Evolutionary conservation across 2,329 filamentous ascomycete genomes (phyloP).

Genomic region (Aspergillus sp.): DNA sequence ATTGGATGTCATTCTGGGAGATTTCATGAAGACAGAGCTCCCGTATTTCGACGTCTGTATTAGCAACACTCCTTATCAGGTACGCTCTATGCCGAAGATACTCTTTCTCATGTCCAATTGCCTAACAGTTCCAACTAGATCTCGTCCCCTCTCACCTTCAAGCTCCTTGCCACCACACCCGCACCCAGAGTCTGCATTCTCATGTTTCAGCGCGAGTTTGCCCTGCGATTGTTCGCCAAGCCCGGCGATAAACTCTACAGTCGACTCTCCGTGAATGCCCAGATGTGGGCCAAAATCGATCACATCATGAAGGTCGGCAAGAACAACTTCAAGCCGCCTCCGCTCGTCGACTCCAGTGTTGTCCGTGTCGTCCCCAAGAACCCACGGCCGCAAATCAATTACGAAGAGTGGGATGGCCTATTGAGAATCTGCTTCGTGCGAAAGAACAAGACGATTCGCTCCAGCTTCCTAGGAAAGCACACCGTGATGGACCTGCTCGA

Average conservation of each 20-base stretch:
- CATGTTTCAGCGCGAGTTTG: conserved; percentile 90
- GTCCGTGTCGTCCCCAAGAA: conserved; percentile 86
- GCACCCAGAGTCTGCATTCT: conserved; percentile 82
- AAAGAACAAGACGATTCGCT: conserved; percentile 86
- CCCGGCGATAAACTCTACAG: conserved; percentile 88
- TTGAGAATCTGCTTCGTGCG: conserved; percentile 78
- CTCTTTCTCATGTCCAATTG: background rate
- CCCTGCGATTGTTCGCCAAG: conserved; percentile 81
- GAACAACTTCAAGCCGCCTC: conserved; percentile 95
- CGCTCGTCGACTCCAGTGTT: conserved; percentile 86
- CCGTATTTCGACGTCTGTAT: conserved; percentile 83
- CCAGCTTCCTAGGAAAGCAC: conserved; percentile 75
- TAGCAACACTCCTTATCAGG: conserved; percentile 71
- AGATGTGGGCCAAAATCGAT: conserved; percentile 78
- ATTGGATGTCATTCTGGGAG: conserved; percentile 83
- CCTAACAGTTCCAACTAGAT: conserved; percentile 54
- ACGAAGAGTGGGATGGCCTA: conserved; percentile 93
- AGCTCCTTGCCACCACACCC: conserved; percentile 77
- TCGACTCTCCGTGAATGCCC: conserved; percentile 85
- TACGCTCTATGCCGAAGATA: conserved; percentile 26
- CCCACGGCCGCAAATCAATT: conserved; percentile 82
- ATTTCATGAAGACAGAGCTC: conserved; percentile 86
- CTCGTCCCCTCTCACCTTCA: conserved; percentile 87
- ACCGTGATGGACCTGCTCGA: conserved; percentile 81
- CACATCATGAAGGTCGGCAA: conserved; percentile 88